phyloP scores from a whole-genome alignment of 1,139 yeast genomes.

The Debaryomycetaceae sp. region DNA sequence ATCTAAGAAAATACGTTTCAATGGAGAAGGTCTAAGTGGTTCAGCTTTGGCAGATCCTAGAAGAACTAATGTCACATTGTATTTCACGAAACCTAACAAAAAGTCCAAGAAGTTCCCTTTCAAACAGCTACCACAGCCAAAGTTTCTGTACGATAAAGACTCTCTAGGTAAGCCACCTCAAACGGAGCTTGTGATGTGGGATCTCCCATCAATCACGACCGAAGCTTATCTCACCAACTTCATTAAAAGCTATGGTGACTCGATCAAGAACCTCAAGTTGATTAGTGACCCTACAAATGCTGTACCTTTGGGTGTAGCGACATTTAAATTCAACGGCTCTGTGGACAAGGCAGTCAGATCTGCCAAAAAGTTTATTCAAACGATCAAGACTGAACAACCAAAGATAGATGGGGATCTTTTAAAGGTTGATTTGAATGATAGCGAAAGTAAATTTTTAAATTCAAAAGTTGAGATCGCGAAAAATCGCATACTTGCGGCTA shows the following conservation, averaged over 20 bases:
- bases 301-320: constrained; percentile 73
- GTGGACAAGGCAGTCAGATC: constrained; percentile 49
- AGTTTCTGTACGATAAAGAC: constrained; percentile 58
- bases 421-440: constrained; percentile 37
- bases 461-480: constrained; percentile 30
- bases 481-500: constrained; percentile 23
- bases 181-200: constrained; percentile 67
- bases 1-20: constrained; percentile 34
- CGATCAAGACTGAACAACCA: constrained; percentile 24
- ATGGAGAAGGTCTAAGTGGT: constrained; percentile 24
- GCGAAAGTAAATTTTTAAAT: constrained; percentile 26
- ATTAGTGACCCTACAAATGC: constrained; percentile 74
- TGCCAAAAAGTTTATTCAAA: constrained; percentile 32
- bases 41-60: constrained; percentile 34
- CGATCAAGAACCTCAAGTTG: constrained; percentile 50
- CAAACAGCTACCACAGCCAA: constrained; percentile 50
- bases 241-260: constrained; percentile 58
- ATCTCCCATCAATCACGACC: constrained; percentile 48
- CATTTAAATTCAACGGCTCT: constrained; percentile 60
- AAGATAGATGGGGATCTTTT: constrained; percentile 41
- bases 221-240: constrained; percentile 49
- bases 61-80: constrained; percentile 20
- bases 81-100: constrained; percentile 41
- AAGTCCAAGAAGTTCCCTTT: constrained; percentile 42
- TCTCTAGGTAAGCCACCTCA: constrained; percentile 78